Evolutionary conservation across 352 stramenopile species (phyloP), one percentile per base, ranked within the genome.

Genomic region (Phytophthora lateralis): DNA sequence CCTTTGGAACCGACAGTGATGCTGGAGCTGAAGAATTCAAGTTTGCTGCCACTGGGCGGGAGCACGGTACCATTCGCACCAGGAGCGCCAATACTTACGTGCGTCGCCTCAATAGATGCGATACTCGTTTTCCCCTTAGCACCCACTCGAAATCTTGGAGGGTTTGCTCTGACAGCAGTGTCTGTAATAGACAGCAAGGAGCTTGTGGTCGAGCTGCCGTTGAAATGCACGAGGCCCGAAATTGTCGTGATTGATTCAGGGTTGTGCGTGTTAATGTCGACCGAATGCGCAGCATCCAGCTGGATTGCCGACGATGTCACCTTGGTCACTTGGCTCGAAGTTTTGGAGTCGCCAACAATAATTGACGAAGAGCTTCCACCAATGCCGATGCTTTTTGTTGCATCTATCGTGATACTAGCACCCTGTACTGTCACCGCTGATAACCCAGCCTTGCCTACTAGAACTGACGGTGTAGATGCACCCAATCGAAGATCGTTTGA

Each of bases 401-500:
- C 63, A 52, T 85, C 73, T 3, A 85, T 6, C 4, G 41, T 39
- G 17, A 60, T 18, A 6, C 51, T 72, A 1, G 17, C 41, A 11
- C 71, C 71, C 18, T 72, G 30, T 18, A 85, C 43, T 14, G 44
- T 51, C 30, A 85, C 39, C 7, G 52, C 49, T 9, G 73, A 74
- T 24, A 61, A 49, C 0, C 48, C 44, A 3, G 56, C 3, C 27
- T 66, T 60, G 11, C 76, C 76, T 4, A 85, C 47, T 41, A 63
- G 56, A 42, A 85, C 53, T 18, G 41, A 60, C n/a, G 63, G 51
- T 30, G 76, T 59, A 10, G 59, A 63, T 18, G 59, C 63, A n/a
- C 76, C 76, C 14, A 85, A 29, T 3, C 39, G 43, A 14, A 90
- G 43, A 32, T 66, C 56, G 6, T 76, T 76, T 4, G 81, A 89